phyloP scores from a whole-genome alignment of 192 early-diverging fungal genomes.

The Coemansia sp. region DNA sequence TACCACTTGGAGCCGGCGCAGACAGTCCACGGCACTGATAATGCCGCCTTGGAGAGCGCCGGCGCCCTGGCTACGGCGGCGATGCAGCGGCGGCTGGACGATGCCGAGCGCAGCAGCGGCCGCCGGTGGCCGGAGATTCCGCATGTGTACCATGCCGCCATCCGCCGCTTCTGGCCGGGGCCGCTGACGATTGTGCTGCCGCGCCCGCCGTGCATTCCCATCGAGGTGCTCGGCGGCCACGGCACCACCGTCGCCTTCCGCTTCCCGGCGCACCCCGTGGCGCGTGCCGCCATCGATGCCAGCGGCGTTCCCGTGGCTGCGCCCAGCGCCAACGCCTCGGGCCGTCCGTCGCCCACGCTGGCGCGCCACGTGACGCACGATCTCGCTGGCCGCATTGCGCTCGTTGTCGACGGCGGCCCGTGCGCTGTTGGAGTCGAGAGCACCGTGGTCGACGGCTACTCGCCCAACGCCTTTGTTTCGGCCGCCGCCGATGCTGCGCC shows the following conservation, averaged over 20 bases:
- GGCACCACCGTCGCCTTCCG: constrained; percentile 88
- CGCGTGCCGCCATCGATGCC: constrained; percentile 80
- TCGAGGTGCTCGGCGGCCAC: constrained; percentile 74
- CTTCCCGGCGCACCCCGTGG: constrained; percentile 90
- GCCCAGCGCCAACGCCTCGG: constrained; percentile 97
- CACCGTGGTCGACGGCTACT: constrained; percentile 84
- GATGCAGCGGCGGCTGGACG: constrained; percentile 5
- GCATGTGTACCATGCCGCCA: constrained; percentile 63
- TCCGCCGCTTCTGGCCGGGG: constrained; percentile 87
- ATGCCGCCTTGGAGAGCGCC: constrained; percentile 39
- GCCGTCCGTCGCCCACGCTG: constrained; percentile 90
- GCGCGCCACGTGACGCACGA: constrained; percentile 89
- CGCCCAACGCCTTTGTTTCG: constrained; percentile 17
- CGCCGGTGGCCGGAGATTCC: constrained; percentile 65
- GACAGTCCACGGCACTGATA: constrained; percentile 50
- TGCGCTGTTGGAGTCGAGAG: constrained; percentile 91
- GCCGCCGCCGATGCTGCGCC: not conserved
- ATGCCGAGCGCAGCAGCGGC: constrained; percentile 33
- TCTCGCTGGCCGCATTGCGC: constrained; percentile 73
- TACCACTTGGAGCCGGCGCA: constrained; percentile 50
- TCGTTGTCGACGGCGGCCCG: constrained; percentile 88
- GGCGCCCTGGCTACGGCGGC: not conserved
- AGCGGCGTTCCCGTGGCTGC: constrained; percentile 93
- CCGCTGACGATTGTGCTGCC: constrained; percentile 91
- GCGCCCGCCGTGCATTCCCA: constrained; percentile 62